A percentile compares a stretch with the other conserved stretches of the same genome.
phyloP scores from a whole-genome alignment of 176 grass and related monocot genomes.

The Oryza officinalis region DNA sequence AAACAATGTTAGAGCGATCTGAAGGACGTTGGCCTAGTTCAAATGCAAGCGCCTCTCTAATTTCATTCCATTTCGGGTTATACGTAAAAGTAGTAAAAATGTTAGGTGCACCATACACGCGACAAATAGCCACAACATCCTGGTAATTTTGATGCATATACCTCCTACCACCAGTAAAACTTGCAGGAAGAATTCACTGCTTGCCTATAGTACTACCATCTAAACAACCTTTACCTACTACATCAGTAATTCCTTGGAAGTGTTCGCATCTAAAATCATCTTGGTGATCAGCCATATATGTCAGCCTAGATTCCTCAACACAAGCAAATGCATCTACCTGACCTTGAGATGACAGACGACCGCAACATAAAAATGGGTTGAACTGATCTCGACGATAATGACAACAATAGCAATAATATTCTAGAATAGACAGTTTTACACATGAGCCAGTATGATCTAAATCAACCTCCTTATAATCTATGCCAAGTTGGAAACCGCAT shows the following conservation, averaged over 20 bases:
- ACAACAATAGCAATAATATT: no score
- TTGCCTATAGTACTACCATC: neutral
- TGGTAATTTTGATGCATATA: neutral
- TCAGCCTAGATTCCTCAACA: neutral
- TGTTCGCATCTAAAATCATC: neutral
- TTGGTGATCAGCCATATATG: neutral
- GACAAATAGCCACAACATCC: neutral
- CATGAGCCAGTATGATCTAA: no score
- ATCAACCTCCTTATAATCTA: no score
- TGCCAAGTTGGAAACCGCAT: no score
- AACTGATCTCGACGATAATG: neutral
- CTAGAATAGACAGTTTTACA: neutral
- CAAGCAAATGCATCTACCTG: neutral
- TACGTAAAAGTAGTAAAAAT: neutral
- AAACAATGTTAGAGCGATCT: no score
- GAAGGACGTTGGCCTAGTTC: no score
- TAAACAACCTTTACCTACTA: neutral
- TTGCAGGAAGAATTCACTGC: neutral
- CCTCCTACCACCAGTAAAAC: neutral
- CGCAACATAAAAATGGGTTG: neutral
- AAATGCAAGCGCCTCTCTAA: no score
- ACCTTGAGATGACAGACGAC: neutral
- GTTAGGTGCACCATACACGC: neutral
- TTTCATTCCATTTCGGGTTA: no score
- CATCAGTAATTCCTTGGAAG: neutral